A percentile compares a stretch with the other conserved stretches of the same genome.
These are phyloP conservation scores for Jaapia argillacea DNA, from an alignment of 768 basidiomycete genomes.

Conservation along the genomic window DNA sequence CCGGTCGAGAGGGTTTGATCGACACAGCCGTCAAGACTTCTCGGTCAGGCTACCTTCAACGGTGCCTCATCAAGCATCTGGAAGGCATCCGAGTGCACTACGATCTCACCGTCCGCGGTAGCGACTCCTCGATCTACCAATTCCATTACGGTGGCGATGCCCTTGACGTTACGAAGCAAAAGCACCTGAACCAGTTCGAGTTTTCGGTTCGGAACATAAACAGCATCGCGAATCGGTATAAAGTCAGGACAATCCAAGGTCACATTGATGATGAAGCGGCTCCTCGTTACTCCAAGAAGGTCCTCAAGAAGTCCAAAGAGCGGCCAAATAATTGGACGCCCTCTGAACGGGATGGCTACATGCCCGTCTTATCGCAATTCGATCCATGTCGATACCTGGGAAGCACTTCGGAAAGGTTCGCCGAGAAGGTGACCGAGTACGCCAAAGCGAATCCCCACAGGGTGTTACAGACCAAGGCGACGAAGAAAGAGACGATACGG, in stretches of 20 bases:
- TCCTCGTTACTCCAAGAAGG: conserved; percentile 76
- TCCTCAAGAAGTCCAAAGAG: conserved; percentile 56
- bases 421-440: conserved; percentile 70
- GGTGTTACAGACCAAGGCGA: conserved; percentile 32
- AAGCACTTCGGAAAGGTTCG: conserved; percentile 88
- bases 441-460: conserved; percentile 61
- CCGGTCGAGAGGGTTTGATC: conserved; percentile 96
- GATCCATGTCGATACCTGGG: conserved; percentile 77
- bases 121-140: conserved; percentile 88
- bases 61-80: conserved; percentile 96
- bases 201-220: conserved; percentile 83
- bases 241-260: conserved; percentile 46
- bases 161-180: conserved; percentile 94
- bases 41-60: conserved; percentile 95
- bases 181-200: conserved; percentile 88
- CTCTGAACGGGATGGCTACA: conserved; percentile 49
- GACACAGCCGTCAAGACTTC: conserved; percentile 99
- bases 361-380: conserved; percentile 67
- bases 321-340: conserved; percentile 28
- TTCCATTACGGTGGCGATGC: conserved; percentile 97
- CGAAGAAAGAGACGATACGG: conserved; percentile 27
- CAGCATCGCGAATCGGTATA: conserved; percentile 66
- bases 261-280: conserved; percentile 63
- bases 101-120: conserved; percentile 95
- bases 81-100: conserved; percentile 97